Conservation (phyloP, 495 filamentous ascomycete species). For the Penicillium roqueforti region DNA sequence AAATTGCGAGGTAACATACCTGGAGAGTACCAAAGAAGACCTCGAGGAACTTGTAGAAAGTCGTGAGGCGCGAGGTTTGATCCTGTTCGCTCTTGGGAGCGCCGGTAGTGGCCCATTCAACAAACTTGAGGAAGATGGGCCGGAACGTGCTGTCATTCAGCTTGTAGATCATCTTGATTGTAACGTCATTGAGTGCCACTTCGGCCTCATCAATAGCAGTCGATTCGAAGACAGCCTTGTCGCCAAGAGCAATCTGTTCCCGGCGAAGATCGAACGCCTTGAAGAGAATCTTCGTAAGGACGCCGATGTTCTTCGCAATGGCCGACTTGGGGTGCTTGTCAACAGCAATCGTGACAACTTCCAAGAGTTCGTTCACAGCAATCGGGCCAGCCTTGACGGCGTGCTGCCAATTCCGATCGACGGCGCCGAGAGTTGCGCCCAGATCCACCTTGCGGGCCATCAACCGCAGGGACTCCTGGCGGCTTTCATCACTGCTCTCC, state of each 20-base stretch:
- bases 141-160: slow-evolving; percentile 94
- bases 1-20: slow-evolving; percentile 31
- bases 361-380: slow-evolving; percentile 63
- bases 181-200: slow-evolving; percentile 56
- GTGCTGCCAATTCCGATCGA: slow-evolving; percentile 65
- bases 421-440: slow-evolving; percentile 60
- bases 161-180: slow-evolving; percentile 89
- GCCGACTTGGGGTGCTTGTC: slow-evolving; percentile 71
- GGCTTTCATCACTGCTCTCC: slow-evolving; percentile 55
- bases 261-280: slow-evolving; percentile 69
- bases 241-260: slow-evolving; percentile 37
- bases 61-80: slow-evolving; percentile 54
- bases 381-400: slow-evolving; percentile 55
- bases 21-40: slow-evolving; percentile 80
- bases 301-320: slow-evolving; percentile 62
- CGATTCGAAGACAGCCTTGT: slow-evolving; percentile 38
- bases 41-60: slow-evolving; percentile 74
- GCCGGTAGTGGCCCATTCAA: slow-evolving; percentile 67
- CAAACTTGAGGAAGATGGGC: slow-evolving; percentile 77
- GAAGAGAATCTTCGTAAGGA: slow-evolving; percentile 67
- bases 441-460: slow-evolving; percentile 69
- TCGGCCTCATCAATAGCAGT: slow-evolving; percentile 62
- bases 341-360: slow-evolving; percentile 61
- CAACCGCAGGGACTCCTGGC: slow-evolving; percentile 63
- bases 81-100: slow-evolving; percentile 55